These are phyloP conservation scores for Tetramitus jugosus DNA, from an alignment of 208 protist species.

Conservation along the genomic window DNA sequence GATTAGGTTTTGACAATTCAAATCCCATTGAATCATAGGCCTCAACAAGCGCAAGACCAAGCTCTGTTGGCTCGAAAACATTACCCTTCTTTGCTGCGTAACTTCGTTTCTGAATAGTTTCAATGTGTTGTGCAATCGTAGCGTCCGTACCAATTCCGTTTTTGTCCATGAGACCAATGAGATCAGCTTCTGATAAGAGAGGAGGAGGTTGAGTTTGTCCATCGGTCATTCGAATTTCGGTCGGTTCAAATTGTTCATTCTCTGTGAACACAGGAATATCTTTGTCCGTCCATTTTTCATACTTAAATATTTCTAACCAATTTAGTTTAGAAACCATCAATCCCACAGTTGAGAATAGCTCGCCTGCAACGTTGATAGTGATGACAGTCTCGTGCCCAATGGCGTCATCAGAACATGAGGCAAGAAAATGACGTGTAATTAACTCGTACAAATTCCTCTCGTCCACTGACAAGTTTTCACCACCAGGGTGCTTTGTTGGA, in stretches of 20 bases:
- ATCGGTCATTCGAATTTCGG: slow-evolving; percentile 58
- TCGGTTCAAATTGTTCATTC: slow-evolving; percentile 76
- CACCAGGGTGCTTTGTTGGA: slow-evolving; percentile 61
- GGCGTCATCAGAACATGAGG: slow-evolving; percentile 85
- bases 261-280: slow-evolving; percentile 76
- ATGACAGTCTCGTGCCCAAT: slow-evolving; percentile 72
- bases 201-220: slow-evolving; percentile 76
- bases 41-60: slow-evolving; percentile 87
- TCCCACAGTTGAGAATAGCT: slow-evolving; percentile 70
- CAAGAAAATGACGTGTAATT: slow-evolving; percentile 92
- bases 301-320: slow-evolving; percentile 81
- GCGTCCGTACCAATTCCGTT: slow-evolving; percentile 97
- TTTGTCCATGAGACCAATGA: slow-evolving; percentile 94
- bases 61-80: slow-evolving; percentile 71
- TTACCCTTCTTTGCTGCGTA: slow-evolving; percentile 69
- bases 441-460: slow-evolving; percentile 82
- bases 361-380: slow-evolving; percentile 53
- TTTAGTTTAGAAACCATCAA: slow-evolving; percentile 76
- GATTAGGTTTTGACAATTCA: slow-evolving; percentile 68
- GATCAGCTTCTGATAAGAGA: slow-evolving; percentile 91
- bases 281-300: slow-evolving; percentile 52
- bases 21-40: slow-evolving; percentile 89
- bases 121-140: slow-evolving; percentile 96
- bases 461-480: slow-evolving; percentile 38
- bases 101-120: slow-evolving; percentile 81